Conservation (phyloP, 139 green algal species). For the Bryopsis sp. region DNA sequence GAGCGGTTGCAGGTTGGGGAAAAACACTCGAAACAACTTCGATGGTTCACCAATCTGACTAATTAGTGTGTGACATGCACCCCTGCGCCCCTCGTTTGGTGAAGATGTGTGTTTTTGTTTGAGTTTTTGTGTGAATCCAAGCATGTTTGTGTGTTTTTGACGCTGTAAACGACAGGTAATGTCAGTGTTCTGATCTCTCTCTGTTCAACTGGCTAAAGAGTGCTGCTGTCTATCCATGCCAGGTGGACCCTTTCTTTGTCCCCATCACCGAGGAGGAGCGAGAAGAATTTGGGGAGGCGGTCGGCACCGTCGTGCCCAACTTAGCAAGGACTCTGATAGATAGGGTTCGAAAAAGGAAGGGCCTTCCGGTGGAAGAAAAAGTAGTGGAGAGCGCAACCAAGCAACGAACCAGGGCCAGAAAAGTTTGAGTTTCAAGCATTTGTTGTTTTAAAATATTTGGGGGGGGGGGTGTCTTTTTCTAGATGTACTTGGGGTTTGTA, state of each 20-base stretch:
- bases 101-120: too few species aligned
- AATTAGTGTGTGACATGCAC: too few species aligned
- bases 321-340: slow-evolving; percentile 80
- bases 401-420: slow-evolving; percentile 90
- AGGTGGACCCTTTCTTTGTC: slow-evolving; percentile 94
- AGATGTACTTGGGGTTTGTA: too few species aligned
- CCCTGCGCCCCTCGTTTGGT: too few species aligned
- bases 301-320: slow-evolving; percentile 47
- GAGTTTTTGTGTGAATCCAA: too few species aligned
- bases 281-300: slow-evolving; percentile 91
- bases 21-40: too few species aligned
- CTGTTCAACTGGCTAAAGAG: too few species aligned
- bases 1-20: slow-evolving; percentile 69
- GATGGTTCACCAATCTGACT: too few species aligned
- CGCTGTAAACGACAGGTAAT: not conserved
- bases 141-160: not conserved
- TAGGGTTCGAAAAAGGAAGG: slow-evolving; percentile 78
- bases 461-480: too few species aligned
- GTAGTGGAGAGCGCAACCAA: slow-evolving; percentile 90
- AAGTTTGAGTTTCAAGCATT: slow-evolving; percentile 57
- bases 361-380: slow-evolving; percentile 89
- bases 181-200: not conserved
- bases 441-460: too few species aligned
- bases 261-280: slow-evolving; percentile 92
- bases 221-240: slow-evolving; percentile 8